phyloP scores from a whole-genome alignment of 148 eudicot species.

The Fallopia convolvulus region DNA sequence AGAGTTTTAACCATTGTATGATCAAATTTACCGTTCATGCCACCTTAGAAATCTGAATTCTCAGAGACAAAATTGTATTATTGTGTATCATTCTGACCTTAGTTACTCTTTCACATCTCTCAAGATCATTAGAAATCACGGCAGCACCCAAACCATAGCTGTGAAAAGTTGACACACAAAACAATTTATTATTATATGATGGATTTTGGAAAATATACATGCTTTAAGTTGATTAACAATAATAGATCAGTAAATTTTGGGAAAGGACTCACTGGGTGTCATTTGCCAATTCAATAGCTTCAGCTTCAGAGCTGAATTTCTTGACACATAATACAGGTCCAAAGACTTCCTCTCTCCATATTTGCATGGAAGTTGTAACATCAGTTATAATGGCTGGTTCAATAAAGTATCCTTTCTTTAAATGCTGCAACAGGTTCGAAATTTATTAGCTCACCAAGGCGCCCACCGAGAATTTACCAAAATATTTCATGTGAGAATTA shows the following conservation, averaged over 20 bases:
- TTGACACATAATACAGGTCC: constrained; percentile 94
- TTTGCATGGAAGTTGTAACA: constrained; percentile 89
- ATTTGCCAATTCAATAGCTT: constrained; percentile 95
- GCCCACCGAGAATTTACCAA: not conserved
- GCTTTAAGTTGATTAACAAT: not conserved
- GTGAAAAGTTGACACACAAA: constrained; percentile 2
- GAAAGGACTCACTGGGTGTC: constrained; percentile 64
- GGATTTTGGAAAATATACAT: not conserved
- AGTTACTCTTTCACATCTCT: constrained; percentile 79
- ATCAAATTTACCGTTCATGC: not conserved
- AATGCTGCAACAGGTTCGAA: constrained; percentile 40
- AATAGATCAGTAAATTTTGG: not conserved
- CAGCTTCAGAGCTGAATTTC: constrained; percentile 86
- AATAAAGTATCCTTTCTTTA: constrained; percentile 70
- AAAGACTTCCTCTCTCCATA: constrained; percentile 98
- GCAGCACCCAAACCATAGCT: constrained; percentile 93
- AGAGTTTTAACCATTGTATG: not conserved
- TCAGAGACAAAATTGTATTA: not conserved
- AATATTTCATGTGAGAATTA: not conserved
- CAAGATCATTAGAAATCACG: constrained; percentile 78
- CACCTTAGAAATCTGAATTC: not conserved
- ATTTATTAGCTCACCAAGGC: not conserved
- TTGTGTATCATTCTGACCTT: constrained; percentile 44
- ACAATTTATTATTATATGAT: not conserved
- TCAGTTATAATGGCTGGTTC: constrained; percentile 78